Evolutionary conservation across 768 basidiomycete species (phyloP), one percentile per base, ranked within the genome.

Genomic region (Lentinula detonsa): DNA sequence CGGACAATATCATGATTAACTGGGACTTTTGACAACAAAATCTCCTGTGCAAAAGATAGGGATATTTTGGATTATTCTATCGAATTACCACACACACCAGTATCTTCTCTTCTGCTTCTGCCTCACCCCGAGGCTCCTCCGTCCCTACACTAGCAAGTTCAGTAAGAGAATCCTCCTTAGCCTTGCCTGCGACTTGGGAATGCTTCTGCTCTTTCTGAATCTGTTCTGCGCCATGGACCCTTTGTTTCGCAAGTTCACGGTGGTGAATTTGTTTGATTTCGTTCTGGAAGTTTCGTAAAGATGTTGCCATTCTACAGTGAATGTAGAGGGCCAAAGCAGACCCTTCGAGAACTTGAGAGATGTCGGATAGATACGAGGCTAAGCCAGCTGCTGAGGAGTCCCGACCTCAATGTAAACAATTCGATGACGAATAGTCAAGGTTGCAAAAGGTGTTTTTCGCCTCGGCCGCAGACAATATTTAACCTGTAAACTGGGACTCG

Each of bases 251-350:
- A 49, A 84, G 74, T 72, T 91, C 88, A 54, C 86, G 83, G 65
- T 81, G 77, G 61, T 85, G 84, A 67, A 91, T 88, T 65, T 88
- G 83, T 63, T 91, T 86, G 63, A 92, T 93, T 73, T 91, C 89
- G 66, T 73, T 80, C 72, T 93, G 90, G 66, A 88, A 87, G 15
- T 79, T 80, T 42, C 82, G 81, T 65, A 86, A 72, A 59, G 75
- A 15, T 35, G 48, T 82, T 15, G 83, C 78, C 83, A 84, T 84
- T 57, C 60, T 71, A 28, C 28, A 28, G 63, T 8, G 34, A 18
- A 39, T 54, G 18, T 3, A 39, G 0, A 9, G 37, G 37, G 37
- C 37, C 1, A 39, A 39, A 8, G 37, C 5, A 39, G 37, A 8
- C 37, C 37, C 9, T 39, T 6, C 9, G 5, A 39, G 3, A 39